Evolutionary conservation across 1,284 basidiomycete genomes (phyloP).

Genomic region (Austroboletus niveus): DNA sequence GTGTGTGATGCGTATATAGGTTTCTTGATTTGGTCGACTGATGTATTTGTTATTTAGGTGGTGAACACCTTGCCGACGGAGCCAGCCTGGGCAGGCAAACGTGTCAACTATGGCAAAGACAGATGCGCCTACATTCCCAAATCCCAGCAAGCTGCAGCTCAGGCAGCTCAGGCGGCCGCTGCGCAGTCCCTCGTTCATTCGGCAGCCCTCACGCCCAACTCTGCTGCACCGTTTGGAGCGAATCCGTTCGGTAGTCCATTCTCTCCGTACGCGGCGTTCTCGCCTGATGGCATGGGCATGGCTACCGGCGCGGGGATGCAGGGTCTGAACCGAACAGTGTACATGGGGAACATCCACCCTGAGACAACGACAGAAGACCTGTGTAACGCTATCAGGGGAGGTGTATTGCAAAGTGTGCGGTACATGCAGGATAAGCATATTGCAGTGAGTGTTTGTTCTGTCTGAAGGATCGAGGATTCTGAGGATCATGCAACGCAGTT

Average conservation of each 20-base stretch:
- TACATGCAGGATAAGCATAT: constrained; percentile 96
- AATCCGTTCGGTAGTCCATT: constrained; percentile 42
- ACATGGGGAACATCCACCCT: constrained; percentile 91
- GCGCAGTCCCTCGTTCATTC: constrained; percentile 74
- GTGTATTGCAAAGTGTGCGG: constrained; percentile 85
- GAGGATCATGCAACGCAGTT: constrained; percentile 50
- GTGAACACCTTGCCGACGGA: constrained; percentile 88
- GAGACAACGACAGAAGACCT: constrained; percentile 91
- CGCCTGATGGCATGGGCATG: constrained; percentile 49
- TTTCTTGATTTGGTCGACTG: background rate
- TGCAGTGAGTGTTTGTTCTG: constrained; percentile 52
- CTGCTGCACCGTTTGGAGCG: constrained; percentile 18
- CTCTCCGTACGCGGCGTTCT: constrained; percentile 58
- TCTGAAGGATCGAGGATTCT: background rate
- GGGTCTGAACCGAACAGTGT: constrained; percentile 83
- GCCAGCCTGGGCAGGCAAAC: constrained; percentile 89
- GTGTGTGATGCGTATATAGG: constrained; percentile 38
- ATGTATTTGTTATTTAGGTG: constrained; percentile 49
- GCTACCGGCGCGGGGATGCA: constrained; percentile 40
- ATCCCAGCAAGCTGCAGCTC: constrained; percentile 81
- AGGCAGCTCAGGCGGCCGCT: constrained; percentile 79
- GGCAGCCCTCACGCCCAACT: constrained; percentile 36
- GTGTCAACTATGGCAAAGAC: constrained; percentile 94
- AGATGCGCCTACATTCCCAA: constrained; percentile 93
- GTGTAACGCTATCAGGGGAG: constrained; percentile 91